These are phyloP conservation scores for Bondarzewia mesenterica DNA, from an alignment of 1,284 basidiomycete species.

Conservation along the genomic window DNA sequence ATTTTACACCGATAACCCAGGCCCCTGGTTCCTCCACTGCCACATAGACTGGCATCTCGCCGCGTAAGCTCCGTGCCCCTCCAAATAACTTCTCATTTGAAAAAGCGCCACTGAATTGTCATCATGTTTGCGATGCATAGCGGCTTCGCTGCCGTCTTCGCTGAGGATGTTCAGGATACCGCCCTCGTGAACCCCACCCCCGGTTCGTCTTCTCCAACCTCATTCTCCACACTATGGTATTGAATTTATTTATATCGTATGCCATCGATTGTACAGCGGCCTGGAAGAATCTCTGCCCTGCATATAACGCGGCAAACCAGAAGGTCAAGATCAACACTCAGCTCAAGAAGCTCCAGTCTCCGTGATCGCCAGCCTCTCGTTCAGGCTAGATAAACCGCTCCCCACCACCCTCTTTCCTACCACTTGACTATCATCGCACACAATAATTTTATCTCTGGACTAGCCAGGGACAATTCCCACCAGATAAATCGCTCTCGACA, in stretches of 20 bases:
- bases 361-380: too few relatives aligned
- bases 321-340: not conserved
- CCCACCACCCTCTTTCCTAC: too few relatives aligned
- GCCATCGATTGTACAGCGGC: not conserved
- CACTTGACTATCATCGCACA: too few relatives aligned
- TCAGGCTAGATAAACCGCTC: too few relatives aligned
- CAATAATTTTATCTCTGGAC: too few relatives aligned
- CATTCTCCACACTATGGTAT: too few relatives aligned
- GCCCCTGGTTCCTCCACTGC: slow-evolving; percentile 35
- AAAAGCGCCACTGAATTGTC: not conserved
- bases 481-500: too few relatives aligned
- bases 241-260: not conserved
- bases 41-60: not conserved
- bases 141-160: slow-evolving; percentile 3
- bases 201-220: not conserved
- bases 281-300: not conserved
- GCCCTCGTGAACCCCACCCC: not conserved
- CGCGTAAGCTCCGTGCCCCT: not conserved
- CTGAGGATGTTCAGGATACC: not conserved
- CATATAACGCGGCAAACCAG: not conserved
- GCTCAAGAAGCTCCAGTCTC: not conserved
- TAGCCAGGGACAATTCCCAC: too few relatives aligned
- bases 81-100: not conserved
- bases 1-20: slow-evolving; percentile 34
- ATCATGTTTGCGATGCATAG: not conserved